Percentiles rank a stretch among this genome's conserved stretches.
Evolutionary conservation across 2,329 filamentous ascomycete genomes (phyloP).

Genomic region (Arthroderma sp.): DNA sequence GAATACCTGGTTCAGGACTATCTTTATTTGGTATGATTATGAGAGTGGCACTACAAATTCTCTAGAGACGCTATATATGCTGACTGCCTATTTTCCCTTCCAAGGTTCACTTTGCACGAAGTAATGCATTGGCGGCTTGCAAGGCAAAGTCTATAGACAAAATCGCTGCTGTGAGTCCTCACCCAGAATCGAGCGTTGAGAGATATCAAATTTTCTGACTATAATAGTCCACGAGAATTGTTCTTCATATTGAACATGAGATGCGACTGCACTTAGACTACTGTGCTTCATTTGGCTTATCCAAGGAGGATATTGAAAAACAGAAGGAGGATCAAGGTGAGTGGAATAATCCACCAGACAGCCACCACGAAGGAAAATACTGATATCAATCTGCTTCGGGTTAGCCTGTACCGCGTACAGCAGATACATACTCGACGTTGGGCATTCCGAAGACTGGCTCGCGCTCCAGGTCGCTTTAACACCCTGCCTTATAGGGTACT

Average conservation of each 20-base stretch:
- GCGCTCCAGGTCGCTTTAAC: slow-evolving; percentile 73
- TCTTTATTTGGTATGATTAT: slow-evolving; percentile 55
- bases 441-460: slow-evolving; percentile 76
- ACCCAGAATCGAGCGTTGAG: not conserved
- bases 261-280: slow-evolving; percentile 71
- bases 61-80: no score
- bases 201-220: not conserved
- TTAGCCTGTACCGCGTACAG: slow-evolving; percentile 70
- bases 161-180: slow-evolving; percentile 51
- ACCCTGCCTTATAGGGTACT: slow-evolving; percentile 83
- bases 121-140: slow-evolving; percentile 73
- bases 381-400: not conserved
- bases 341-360: not conserved
- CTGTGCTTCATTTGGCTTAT: slow-evolving; percentile 68
- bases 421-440: slow-evolving; percentile 76
- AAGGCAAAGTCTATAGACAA: slow-evolving; percentile 64
- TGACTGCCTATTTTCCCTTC: slow-evolving; percentile 3
- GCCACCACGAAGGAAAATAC: not conserved
- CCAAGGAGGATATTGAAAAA: slow-evolving; percentile 56
- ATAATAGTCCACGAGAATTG: slow-evolving; percentile 51
- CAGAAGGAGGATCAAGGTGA: slow-evolving; percentile 62
- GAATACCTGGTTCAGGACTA: slow-evolving; percentile 88
- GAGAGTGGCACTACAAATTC: not conserved
- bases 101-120: slow-evolving; percentile 73
- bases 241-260: slow-evolving; percentile 65